A percentile compares a stretch with the other conserved stretches of the same genome.
These are phyloP conservation scores for Lomentospora prolificans DNA, from an alignment of 2,329 filamentous ascomycete genomes.

Conservation along the genomic window DNA sequence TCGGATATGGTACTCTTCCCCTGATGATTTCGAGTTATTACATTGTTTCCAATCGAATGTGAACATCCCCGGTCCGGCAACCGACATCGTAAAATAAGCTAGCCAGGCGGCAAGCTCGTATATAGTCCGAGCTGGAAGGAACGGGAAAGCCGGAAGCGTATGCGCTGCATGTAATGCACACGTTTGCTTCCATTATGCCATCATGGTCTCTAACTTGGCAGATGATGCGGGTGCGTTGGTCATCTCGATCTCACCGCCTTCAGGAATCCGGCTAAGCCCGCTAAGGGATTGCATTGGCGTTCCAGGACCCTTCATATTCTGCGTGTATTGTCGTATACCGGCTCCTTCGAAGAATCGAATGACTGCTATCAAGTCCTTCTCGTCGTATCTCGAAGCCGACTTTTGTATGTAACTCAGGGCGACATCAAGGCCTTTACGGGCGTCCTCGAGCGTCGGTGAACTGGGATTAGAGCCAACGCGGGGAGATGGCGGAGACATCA, in stretches of 20 bases:
- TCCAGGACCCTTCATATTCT: not conserved
- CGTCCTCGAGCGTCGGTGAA: conserved; percentile 11
- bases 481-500: not conserved
- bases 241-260: conserved; percentile 9
- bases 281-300: conserved; percentile 4
- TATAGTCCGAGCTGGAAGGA: too few relatives aligned
- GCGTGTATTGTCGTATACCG: conserved; percentile 8
- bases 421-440: conserved; percentile 11
- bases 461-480: not conserved
- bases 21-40: too few relatives aligned
- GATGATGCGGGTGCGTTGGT: not conserved
- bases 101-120: too few relatives aligned
- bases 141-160: too few relatives aligned
- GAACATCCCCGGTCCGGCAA: too few relatives aligned
- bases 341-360: conserved; percentile 12
- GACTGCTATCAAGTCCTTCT: conserved; percentile 11
- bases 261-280: conserved; percentile 8
- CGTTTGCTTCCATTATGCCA: conserved; percentile 5
- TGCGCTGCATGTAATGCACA: too few relatives aligned
- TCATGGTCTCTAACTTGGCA: conserved; percentile 6
- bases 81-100: too few relatives aligned
- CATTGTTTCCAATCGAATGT: too few relatives aligned
- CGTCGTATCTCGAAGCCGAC: conserved; percentile 8
- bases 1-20: too few relatives aligned
- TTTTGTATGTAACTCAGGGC: conserved; percentile 11